These are phyloP conservation scores for Gigaspora rosea DNA, from an alignment of 192 early-diverging fungal genomes.

Conservation along the genomic window DNA sequence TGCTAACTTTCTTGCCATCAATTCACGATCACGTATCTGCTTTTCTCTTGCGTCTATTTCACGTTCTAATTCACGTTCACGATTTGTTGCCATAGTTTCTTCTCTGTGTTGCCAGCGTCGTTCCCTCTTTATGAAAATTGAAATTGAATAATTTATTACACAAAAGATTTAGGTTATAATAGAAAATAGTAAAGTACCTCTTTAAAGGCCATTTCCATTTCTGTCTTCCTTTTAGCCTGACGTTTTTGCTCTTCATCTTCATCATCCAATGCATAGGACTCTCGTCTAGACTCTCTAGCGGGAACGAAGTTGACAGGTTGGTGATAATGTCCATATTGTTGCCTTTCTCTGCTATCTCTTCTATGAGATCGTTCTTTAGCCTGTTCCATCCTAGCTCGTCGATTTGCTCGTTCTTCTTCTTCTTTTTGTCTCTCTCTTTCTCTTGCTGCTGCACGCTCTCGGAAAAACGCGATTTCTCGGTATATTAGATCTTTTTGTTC, in stretches of 20 bases:
- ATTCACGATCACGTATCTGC: slow-evolving; percentile 40
- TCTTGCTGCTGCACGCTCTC: slow-evolving; percentile 60
- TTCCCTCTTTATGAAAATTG: slow-evolving; percentile 51
- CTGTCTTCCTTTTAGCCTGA: slow-evolving; percentile 48
- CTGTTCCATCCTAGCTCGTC: slow-evolving; percentile 33
- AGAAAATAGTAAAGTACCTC: slow-evolving; percentile 29
- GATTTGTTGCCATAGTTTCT: slow-evolving; percentile 40
- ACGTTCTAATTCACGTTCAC: slow-evolving; percentile 51
- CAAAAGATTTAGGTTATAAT: neutral
- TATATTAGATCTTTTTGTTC: slow-evolving; percentile 62
- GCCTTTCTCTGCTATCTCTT: slow-evolving; percentile 37
- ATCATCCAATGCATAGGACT: slow-evolving; percentile 36
- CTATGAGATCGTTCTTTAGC: slow-evolving; percentile 36
- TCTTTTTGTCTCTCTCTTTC: slow-evolving; percentile 54
- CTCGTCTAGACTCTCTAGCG: slow-evolving; percentile 40
- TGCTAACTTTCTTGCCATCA: slow-evolving; percentile 50
- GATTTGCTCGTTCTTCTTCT: slow-evolving; percentile 47
- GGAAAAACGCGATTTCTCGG: slow-evolving; percentile 62
- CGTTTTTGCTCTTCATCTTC: slow-evolving; percentile 46
- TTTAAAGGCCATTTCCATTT: slow-evolving; percentile 48
- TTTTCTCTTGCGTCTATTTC: slow-evolving; percentile 47
- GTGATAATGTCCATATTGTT: slow-evolving; percentile 23
- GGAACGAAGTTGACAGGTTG: slow-evolving; percentile 47
- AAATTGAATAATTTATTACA: neutral
- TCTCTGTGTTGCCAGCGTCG: slow-evolving; percentile 67